Evolutionary conservation across 441 rosid species (phyloP), one percentile per base, ranked within the genome.

Genomic region (Pelargonium myrrhifolium): DNA sequence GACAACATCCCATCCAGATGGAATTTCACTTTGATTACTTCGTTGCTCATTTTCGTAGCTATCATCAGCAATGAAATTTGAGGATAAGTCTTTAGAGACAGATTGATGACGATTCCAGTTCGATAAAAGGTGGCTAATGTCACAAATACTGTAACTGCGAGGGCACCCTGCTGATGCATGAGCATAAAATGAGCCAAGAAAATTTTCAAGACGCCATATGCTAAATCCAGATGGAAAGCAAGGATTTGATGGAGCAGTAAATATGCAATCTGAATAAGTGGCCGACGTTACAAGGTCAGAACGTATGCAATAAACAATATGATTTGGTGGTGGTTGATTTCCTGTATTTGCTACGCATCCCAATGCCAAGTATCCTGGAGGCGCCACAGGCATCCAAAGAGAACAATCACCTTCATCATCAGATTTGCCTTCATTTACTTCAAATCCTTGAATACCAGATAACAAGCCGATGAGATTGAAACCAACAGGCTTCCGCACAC

Each of bases 301-400:
- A 35, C 97, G 96, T 69, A 96, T 75, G 79, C 99, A 96, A 81
- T 89, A 83, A 68, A 93, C 98, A 74, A 83, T 68, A 76, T 93
- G 96, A 78, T 82, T 90, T 55, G 86, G 84, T 28, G 99, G 99
- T 18, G 92, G 91, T 73, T 85, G 82, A 69, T 75, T 82, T 79
- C 99, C 99, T 63, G 78, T 67, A 81, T 89, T 83, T 73, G 87
- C 98, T 61, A 96, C 92, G 83, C 95, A 96, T 14, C 99, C 99
- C 82, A 96, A 65, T 66, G 96, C 84, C 39, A 83, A 80, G 80
- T 90, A 96, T 24, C 99, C 99, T 51, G 83, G 83, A 53, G 99
- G 99, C 5, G 99, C 91, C 77, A 96, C 77, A 62, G 99, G 99
- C 91, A 90, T 75, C 99, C 99, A 96, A 68, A 96, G 85, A 75